phyloP scores from a whole-genome alignment of 2,329 filamentous ascomycete genomes.

The Botryotinia calthae region DNA sequence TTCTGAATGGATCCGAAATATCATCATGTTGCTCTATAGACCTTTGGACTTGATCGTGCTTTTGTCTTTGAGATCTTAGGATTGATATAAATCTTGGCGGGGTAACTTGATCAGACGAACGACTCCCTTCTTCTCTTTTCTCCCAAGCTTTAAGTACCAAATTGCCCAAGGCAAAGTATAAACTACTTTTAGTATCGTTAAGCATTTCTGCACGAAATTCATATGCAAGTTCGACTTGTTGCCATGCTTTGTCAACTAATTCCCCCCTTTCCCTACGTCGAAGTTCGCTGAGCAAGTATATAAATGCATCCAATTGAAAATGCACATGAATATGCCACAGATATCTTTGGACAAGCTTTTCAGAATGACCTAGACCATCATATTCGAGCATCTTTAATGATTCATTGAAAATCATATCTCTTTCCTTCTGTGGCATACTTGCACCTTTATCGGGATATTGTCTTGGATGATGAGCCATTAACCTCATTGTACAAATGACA shows the following conservation, averaged over 20 bases:
- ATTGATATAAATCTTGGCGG: slow-evolving; percentile 18
- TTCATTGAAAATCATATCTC: slow-evolving; percentile 38
- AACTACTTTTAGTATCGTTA: slow-evolving; percentile 32
- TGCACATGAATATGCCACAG: slow-evolving; percentile 40
- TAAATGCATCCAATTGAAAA: slow-evolving; percentile 41
- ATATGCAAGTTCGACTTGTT: slow-evolving; percentile 34
- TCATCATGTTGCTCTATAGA: not conserved
- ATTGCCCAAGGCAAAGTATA: slow-evolving; percentile 36
- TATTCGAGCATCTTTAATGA: slow-evolving; percentile 41
- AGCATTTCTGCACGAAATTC: slow-evolving; percentile 36
- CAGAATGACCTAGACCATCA: slow-evolving; percentile 37
- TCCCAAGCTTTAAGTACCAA: slow-evolving; percentile 37
- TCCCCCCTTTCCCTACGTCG: slow-evolving; percentile 34
- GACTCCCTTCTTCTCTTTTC: slow-evolving; percentile 32
- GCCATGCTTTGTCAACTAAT: slow-evolving; percentile 37
- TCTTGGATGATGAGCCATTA: slow-evolving; percentile 39
- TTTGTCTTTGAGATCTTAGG: slow-evolving; percentile 30
- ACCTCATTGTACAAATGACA: slow-evolving; percentile 36
- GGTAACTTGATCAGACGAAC: slow-evolving; percentile 4
- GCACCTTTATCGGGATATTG: slow-evolving; percentile 36
- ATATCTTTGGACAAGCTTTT: slow-evolving; percentile 35
- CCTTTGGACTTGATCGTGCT: not conserved
- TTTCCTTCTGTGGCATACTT: slow-evolving; percentile 37
- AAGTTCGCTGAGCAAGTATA: slow-evolving; percentile 41
- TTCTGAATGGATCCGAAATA: not conserved